Percentiles rank a stretch among this genome's conserved stretches.
Conservation (phyloP, 495 filamentous ascomycete genomes). For the Chlorociboria aeruginascens region DNA sequence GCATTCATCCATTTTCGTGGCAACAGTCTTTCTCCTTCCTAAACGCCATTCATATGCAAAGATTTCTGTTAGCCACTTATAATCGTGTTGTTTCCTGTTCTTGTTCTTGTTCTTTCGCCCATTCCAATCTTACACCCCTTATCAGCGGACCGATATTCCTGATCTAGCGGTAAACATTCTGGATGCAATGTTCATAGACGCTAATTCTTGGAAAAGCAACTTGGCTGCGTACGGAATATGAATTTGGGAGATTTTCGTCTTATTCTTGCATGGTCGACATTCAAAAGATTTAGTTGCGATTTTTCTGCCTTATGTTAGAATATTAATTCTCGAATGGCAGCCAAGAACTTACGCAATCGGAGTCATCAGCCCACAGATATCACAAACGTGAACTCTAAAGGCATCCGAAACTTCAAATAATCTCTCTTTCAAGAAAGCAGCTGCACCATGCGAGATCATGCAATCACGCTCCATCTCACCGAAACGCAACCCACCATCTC, state of each 20-base stretch:
- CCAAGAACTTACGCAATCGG: slow-evolving; percentile 80
- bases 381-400: slow-evolving; percentile 97
- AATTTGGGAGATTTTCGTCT: slow-evolving; percentile 93
- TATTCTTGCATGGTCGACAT: slow-evolving; percentile 95
- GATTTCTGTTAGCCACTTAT: not conserved
- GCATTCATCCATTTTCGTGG: slow-evolving; percentile 4
- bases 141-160: slow-evolving; percentile 53
- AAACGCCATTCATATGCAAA: slow-evolving; percentile 19
- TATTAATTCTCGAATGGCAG: not conserved
- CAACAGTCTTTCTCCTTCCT: slow-evolving; percentile 11
- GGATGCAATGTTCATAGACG: slow-evolving; percentile 94
- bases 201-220: slow-evolving; percentile 94
- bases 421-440: slow-evolving; percentile 91
- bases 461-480: slow-evolving; percentile 99
- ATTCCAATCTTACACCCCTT: not conserved
- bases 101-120: slow-evolving; percentile 1
- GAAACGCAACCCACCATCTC: slow-evolving; percentile 97
- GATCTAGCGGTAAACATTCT: slow-evolving; percentile 88
- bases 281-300: slow-evolving; percentile 89
- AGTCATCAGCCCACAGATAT: slow-evolving; percentile 98
- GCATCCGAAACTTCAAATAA: slow-evolving; percentile 95
- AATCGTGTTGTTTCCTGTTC: not conserved
- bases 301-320: slow-evolving; percentile 49
- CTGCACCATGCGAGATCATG: slow-evolving; percentile 98
- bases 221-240: slow-evolving; percentile 98